Evolutionary conservation across 352 stramenopile genomes (phyloP).

Genomic region (Peronospora farinosa): DNA sequence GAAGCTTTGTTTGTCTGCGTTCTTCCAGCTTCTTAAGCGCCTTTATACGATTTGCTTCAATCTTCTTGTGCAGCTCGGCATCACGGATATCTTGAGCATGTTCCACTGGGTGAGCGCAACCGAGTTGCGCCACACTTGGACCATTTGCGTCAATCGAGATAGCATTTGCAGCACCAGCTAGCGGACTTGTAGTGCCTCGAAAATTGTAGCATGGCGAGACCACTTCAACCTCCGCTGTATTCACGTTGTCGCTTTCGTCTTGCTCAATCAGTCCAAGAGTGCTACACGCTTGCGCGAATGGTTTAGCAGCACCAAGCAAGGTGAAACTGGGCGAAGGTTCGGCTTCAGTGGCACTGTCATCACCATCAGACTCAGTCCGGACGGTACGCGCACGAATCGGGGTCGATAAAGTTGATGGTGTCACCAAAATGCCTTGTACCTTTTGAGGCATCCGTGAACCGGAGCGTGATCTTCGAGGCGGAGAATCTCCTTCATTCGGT

Average conservation of each 20-base stretch:
- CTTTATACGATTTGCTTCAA: constrained; percentile 60
- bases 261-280: constrained; percentile 1
- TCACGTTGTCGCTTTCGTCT: neutral
- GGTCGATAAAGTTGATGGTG: constrained; percentile 5
- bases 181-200: constrained; percentile 2
- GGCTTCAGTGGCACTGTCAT: constrained; percentile 13
- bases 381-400: constrained; percentile 8
- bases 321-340: constrained; percentile 28
- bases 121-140: neutral
- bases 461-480: constrained; percentile 11
- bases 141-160: neutral
- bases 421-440: neutral
- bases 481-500: constrained; percentile 5
- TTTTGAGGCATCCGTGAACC: constrained; percentile 2
- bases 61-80: constrained; percentile 36
- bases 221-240: constrained; percentile 4
- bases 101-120: neutral
- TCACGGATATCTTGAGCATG: constrained; percentile 1
- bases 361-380: constrained; percentile 14
- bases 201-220: constrained; percentile 20
- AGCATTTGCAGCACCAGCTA: constrained; percentile 1
- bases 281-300: constrained; percentile 5
- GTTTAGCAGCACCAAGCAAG: constrained; percentile 13
- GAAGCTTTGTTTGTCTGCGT: constrained; percentile 24
- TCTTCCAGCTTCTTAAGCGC: constrained; percentile 54